Evolutionary conservation across 1,139 yeast genomes (phyloP).

Genomic region (Scheffersomyces lignicola): DNA sequence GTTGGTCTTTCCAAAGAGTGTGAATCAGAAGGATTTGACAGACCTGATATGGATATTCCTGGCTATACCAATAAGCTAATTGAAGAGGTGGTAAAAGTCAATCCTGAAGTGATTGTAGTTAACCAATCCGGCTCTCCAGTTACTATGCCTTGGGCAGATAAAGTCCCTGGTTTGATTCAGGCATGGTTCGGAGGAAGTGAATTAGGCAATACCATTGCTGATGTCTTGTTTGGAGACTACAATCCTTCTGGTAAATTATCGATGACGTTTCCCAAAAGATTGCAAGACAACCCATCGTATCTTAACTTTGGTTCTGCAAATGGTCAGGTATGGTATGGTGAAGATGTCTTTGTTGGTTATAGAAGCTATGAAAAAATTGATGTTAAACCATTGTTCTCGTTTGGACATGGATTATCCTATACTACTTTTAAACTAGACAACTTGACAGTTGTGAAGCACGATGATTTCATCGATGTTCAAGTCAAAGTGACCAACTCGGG

Average conservation of each 20-base stretch:
- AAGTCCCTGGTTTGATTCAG: slow-evolving; percentile 50
- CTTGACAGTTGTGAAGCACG: slow-evolving; percentile 13
- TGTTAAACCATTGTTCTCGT: slow-evolving; percentile 51
- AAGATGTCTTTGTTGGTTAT: slow-evolving; percentile 61
- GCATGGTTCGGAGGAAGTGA: slow-evolving; percentile 44
- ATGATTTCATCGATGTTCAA: slow-evolving; percentile 15
- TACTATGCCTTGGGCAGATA: slow-evolving; percentile 56
- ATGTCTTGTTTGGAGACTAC: slow-evolving; percentile 23
- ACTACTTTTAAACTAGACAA: slow-evolving; percentile 28
- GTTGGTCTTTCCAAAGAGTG: slow-evolving; percentile 41
- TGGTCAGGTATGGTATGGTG: slow-evolving; percentile 56
- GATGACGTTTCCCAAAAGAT: slow-evolving; percentile 46
- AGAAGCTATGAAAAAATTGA: slow-evolving; percentile 54
- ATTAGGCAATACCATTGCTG: slow-evolving; percentile 24
- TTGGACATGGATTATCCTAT: slow-evolving; percentile 63
- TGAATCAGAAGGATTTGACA: slow-evolving; percentile 39
- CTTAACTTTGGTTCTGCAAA: slow-evolving; percentile 34
- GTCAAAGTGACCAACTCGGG: slow-evolving; percentile 43
- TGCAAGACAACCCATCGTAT: slow-evolving; percentile 47
- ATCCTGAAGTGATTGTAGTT: slow-evolving; percentile 53
- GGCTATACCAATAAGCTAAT: slow-evolving; percentile 49
- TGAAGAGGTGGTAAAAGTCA: slow-evolving; percentile 44
- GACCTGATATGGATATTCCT: slow-evolving; percentile 43
- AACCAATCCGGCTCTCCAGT: slow-evolving; percentile 67
- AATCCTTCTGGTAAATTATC: slow-evolving; percentile 33